A percentile compares a stretch with the other conserved stretches of the same genome.
These are phyloP conservation scores for Ceratocystis smalleyi DNA, from an alignment of 2,329 filamentous ascomycete species.

Conservation along the genomic window DNA sequence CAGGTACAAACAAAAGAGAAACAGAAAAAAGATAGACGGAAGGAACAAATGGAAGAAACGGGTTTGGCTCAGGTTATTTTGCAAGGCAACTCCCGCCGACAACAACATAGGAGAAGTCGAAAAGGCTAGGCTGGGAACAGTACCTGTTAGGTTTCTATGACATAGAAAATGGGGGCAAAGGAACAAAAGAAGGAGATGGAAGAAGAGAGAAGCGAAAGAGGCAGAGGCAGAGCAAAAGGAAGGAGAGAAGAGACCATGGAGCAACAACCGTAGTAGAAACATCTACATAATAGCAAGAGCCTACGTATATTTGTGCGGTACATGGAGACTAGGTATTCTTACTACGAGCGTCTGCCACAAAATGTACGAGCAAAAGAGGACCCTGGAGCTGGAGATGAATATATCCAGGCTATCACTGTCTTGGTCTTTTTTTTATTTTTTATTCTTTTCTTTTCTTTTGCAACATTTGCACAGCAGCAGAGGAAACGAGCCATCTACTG, in stretches of 20 bases:
- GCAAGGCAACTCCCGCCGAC: background rate
- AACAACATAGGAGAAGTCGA: background rate
- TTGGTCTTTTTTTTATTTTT: too few species aligned
- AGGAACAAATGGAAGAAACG: slow-evolving; percentile 13
- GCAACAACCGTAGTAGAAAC: too few species aligned
- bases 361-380: too few species aligned
- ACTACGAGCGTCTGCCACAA: too few species aligned
- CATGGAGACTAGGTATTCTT: too few species aligned
- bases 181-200: background rate
- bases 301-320: too few species aligned
- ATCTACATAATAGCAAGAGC: too few species aligned
- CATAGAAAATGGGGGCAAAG: background rate
- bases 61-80: slow-evolving; percentile 7
- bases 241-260: too few species aligned
- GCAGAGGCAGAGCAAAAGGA: background rate
- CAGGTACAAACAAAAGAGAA: background rate
- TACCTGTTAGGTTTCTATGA: background rate
- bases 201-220: background rate
- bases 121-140: background rate
- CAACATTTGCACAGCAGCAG: background rate
- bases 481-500: background rate
- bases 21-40: background rate
- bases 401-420: too few species aligned
- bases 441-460: background rate
- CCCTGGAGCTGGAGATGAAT: too few species aligned